phyloP scores from a whole-genome alignment of 208 protist genomes.

The Endotrypanum monterogeii region DNA sequence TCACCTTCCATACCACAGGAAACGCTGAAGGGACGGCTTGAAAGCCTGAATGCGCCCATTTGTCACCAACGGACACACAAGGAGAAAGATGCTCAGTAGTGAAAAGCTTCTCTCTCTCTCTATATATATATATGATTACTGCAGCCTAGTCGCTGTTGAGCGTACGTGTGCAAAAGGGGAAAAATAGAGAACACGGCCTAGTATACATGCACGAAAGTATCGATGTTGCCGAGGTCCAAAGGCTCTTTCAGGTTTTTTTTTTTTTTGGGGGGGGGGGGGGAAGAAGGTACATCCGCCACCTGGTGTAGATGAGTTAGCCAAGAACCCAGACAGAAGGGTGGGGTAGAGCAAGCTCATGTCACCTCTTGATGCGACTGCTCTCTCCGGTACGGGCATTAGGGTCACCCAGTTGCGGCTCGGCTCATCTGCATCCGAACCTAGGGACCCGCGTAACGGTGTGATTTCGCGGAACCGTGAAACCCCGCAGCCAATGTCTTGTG shows the following conservation, averaged over 20 bases:
- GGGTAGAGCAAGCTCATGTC: no score
- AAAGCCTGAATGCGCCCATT: no score
- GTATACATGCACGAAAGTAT: conserved; percentile 1
- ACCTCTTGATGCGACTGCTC: no score
- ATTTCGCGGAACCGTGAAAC: not conserved
- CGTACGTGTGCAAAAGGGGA: not conserved
- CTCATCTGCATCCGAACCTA: not conserved
- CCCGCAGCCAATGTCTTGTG: not conserved
- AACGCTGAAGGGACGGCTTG: no score
- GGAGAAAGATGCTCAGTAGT: not conserved
- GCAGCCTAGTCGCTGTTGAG: not conserved
- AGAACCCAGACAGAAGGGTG: not conserved
- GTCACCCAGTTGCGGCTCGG: no score
- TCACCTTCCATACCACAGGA: no score
- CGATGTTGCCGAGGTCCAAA: not conserved
- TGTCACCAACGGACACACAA: no score
- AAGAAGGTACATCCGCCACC: not conserved
- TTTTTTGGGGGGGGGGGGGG: not conserved
- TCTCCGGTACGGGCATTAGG: no score
- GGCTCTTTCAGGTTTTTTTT: not conserved
- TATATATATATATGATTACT: not conserved
- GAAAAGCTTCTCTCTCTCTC: not conserved
- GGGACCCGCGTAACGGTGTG: not conserved
- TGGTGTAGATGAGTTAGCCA: no score
- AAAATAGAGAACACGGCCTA: not conserved